Base-by-base conservation (phyloP, 2,329 filamentous ascomycete genomes). In the Fusarium sp. region DNA sequence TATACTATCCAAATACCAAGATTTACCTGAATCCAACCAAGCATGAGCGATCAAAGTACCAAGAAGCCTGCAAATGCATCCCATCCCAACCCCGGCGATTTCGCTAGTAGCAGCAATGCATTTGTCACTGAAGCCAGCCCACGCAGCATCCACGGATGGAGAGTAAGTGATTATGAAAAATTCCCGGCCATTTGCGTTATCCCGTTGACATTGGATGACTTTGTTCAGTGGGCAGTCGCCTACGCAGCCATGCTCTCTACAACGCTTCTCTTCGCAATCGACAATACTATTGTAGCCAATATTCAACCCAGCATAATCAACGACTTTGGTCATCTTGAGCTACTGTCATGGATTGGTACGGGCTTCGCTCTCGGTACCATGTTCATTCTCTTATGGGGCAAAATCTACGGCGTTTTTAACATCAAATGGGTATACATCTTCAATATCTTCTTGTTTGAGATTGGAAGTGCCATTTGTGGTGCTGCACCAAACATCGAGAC, bases 121-220 rank as follows among this genome's bases (percentile, higher is more conserved):
- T 45, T 15, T 8, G 15, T 18, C 14, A 7, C 11, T 12, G 23
- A 12, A 10, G 23, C 8, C 2, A 17, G 15, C 3, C 18, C 35
- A 1, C 42, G 54, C 6, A 18, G 9, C 1, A 30, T 50, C 1
- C 42, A 32, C 4, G 54, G 42, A 13, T 57, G 54, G 42, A 30
- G 33, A 27, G 42, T 57, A 2, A 50, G 54, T 20, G 2, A 2
- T 12, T 8, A 2, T 3, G 1, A n/a, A 5, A n/a, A 6, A 0
- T 1, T 23, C 8, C 6, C 20, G 15, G 7, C 1, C n/a, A 15
- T 18, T 32, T 2, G 0, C 3, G 6, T 2, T 6, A 0, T 9
- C 2, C 30, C 7, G 11, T 8, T 49, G 6, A 57, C 14, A 15
- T 6, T 17, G 14, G 3, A 13, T 13, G 18, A 23, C 32, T 26